Conservation (phyloP, 768 basidiomycete species). For the Agrocybe chaxingu region DNA sequence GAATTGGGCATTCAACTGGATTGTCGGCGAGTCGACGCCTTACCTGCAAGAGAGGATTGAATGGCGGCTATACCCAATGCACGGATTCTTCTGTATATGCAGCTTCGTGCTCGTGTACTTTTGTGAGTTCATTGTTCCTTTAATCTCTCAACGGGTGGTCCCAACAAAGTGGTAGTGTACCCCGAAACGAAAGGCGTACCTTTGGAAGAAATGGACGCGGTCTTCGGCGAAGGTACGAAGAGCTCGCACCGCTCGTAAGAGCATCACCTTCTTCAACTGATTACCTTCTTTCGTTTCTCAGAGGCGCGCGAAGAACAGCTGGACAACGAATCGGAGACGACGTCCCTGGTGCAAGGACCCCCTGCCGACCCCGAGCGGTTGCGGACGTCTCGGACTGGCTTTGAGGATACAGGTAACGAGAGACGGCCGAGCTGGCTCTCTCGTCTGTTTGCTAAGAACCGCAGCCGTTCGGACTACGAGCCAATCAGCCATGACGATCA, state of each 20-base stretch:
- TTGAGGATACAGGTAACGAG: background rate
- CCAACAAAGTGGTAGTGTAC: conserved; percentile 50
- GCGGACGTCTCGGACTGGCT: background rate
- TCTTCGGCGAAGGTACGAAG: conserved; percentile 80
- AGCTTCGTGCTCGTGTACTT: conserved; percentile 89
- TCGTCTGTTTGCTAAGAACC: conserved; percentile 31
- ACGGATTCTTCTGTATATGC: conserved; percentile 86
- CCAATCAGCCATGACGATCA: conserved; percentile 38
- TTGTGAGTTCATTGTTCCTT: conserved; percentile 39
- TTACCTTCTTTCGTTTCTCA: conserved; percentile 3
- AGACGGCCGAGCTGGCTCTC: conserved; percentile 36
- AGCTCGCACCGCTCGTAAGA: background rate
- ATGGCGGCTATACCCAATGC: conserved; percentile 95
- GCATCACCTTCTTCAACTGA: background rate
- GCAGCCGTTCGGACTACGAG: conserved; percentile 30
- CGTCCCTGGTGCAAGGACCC: conserved; percentile 47
- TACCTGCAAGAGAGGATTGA: conserved; percentile 81
- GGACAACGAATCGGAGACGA: conserved; percentile 62
- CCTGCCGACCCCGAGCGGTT: conserved; percentile 6
- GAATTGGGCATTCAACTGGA: conserved; percentile 85
- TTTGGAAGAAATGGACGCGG: conserved; percentile 86
- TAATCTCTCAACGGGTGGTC: background rate
- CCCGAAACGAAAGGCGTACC: conserved; percentile 87
- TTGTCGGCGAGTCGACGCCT: conserved; percentile 87
- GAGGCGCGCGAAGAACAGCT: conserved; percentile 52